Conservation (phyloP, 208 protist genomes). For the Wallacemonas rigidus region DNA sequence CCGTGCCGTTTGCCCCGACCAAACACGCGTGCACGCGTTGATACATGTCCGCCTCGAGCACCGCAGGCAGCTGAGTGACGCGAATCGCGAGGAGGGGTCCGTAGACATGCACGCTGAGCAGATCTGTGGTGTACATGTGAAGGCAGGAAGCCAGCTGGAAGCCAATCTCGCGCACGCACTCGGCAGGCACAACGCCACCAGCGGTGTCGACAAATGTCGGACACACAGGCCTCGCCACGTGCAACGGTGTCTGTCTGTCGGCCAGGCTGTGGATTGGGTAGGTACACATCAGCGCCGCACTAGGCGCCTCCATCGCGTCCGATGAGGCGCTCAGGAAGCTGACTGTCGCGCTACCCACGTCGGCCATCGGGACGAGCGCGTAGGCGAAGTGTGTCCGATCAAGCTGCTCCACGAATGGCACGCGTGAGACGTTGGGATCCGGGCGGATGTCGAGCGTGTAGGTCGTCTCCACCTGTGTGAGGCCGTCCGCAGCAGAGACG, state of each 20-base stretch:
- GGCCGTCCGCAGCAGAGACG: conserved; percentile 22
- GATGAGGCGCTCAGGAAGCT: conserved; percentile 23
- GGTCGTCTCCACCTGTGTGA: conserved; percentile 14
- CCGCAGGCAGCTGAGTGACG: conserved; percentile 31
- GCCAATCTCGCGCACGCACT: conserved; percentile 29
- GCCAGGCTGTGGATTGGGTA: conserved; percentile 45
- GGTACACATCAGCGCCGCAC: conserved; percentile 25
- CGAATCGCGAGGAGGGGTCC: conserved; percentile 44
- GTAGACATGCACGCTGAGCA: conserved; percentile 31
- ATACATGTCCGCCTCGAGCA: conserved; percentile 35
- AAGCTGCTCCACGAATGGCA: conserved; percentile 16
- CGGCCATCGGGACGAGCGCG: conserved; percentile 2
- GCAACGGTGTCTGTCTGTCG: conserved; percentile 26
- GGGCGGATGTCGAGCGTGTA: conserved; percentile 22
- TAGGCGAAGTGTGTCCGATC: conserved; percentile 20
- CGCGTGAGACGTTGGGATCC: neutral
- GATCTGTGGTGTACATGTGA: conserved; percentile 47
- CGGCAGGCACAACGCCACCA: conserved; percentile 20
- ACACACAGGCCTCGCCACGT: conserved; percentile 35
- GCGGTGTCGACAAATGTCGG: conserved; percentile 12
- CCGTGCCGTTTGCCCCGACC: conserved; percentile 17
- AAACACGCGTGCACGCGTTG: conserved; percentile 42
- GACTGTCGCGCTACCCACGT: conserved; percentile 16
- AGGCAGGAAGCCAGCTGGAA: conserved; percentile 47
- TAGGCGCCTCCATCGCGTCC: conserved; percentile 45